Percentiles rank a stretch among this genome's conserved stretches.
phyloP scores from a whole-genome alignment of 2,329 filamentous ascomycete species.

The Pseudogymnoascus sp. region DNA sequence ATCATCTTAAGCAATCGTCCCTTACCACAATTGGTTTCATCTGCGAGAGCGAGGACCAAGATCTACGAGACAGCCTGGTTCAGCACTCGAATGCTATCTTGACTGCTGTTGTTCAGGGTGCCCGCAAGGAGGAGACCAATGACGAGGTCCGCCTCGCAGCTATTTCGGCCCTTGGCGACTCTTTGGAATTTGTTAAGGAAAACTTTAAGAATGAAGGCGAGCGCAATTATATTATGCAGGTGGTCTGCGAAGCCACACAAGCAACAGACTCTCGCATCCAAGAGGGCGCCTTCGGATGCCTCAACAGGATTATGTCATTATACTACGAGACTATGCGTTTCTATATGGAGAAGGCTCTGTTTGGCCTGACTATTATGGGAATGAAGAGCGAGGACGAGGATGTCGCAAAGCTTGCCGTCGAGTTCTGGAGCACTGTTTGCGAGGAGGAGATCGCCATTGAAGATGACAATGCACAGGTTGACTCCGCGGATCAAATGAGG shows the following conservation, averaged over 20 bases:
- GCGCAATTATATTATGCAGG: slow-evolving; percentile 99
- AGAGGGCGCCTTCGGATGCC: slow-evolving; percentile 89
- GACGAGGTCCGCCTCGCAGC: slow-evolving; percentile 83
- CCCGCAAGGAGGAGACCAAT: slow-evolving; percentile 92
- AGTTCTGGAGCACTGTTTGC: slow-evolving; percentile 99
- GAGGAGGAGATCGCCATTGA: slow-evolving; percentile 98
- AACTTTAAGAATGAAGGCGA: slow-evolving; percentile 99
- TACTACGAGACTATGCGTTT: slow-evolving; percentile 99
- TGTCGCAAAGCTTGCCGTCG: slow-evolving; percentile 93
- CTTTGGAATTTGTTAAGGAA: slow-evolving; percentile 91
- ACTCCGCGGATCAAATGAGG: slow-evolving; percentile 50
- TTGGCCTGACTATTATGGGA: slow-evolving; percentile 91
- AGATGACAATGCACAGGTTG: slow-evolving; percentile 80
- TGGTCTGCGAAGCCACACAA: slow-evolving; percentile 97
- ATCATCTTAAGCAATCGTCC: slow-evolving; percentile 88
- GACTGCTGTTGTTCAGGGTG: slow-evolving; percentile 94
- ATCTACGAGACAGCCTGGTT: slow-evolving; percentile 71
- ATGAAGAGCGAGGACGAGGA: slow-evolving; percentile 99
- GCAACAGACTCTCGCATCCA: slow-evolving; percentile 85
- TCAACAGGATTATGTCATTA: slow-evolving; percentile 96
- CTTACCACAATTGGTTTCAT: slow-evolving; percentile 97
- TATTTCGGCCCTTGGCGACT: slow-evolving; percentile 89
- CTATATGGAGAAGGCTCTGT: slow-evolving; percentile 99
- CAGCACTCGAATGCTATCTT: slow-evolving; percentile 95
- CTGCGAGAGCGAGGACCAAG: slow-evolving; percentile 87